Conservation (phyloP, 768 basidiomycete genomes). For the Amanita phalloides region DNA sequence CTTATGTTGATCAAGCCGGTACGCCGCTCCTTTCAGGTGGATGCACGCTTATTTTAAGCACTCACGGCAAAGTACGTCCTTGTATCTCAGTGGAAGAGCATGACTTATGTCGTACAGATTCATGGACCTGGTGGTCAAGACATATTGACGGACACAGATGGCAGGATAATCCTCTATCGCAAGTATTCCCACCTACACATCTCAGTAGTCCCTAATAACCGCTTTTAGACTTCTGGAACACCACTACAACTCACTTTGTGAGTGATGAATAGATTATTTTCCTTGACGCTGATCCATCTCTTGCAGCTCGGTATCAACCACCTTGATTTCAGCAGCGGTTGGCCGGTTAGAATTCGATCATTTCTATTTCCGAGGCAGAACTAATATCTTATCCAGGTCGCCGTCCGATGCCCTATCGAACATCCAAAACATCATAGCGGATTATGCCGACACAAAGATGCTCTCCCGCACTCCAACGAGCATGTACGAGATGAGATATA, state of each 20-base stretch:
- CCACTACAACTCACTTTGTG: slow-evolving; percentile 28
- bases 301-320: slow-evolving; percentile 33
- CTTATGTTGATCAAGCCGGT: slow-evolving; percentile 36
- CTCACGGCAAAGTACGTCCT: slow-evolving; percentile 29
- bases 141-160: slow-evolving; percentile 31
- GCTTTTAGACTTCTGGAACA: slow-evolving; percentile 36
- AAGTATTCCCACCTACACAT: slow-evolving; percentile 11
- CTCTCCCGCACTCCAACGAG: too few species aligned
- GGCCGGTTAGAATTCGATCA: slow-evolving; percentile 26
- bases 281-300: too few species aligned
- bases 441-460: too few species aligned
- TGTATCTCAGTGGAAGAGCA: background rate
- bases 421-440: too few species aligned
- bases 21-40: slow-evolving; percentile 35
- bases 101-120: background rate
- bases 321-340: slow-evolving; percentile 37
- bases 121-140: slow-evolving; percentile 46
- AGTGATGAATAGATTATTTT: slow-evolving; percentile 8
- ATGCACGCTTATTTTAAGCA: slow-evolving; percentile 38
- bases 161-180: slow-evolving; percentile 39
- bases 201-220: background rate
- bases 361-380: background rate
- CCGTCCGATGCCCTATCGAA: too few species aligned
- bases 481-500: too few species aligned
- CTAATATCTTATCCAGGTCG: background rate